A percentile compares a stretch with the other conserved stretches of the same genome.
phyloP scores from a whole-genome alignment of 345 rosid species.

The Cardiospermum halicacabum region DNA sequence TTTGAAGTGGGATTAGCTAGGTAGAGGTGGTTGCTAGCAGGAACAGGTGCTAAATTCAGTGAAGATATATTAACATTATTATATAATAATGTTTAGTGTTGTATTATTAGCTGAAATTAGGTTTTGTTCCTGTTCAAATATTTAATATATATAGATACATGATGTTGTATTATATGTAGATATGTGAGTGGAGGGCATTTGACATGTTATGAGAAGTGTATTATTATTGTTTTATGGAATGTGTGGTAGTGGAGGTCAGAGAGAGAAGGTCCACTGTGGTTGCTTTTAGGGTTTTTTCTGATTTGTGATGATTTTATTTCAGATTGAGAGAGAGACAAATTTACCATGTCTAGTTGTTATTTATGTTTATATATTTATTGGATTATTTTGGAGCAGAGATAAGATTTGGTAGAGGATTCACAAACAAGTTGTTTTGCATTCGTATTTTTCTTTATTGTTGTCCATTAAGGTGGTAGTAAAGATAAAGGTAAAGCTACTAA shows the following conservation, averaged over 20 bases:
- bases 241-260: slow-evolving; percentile 40
- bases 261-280: slow-evolving; percentile 33
- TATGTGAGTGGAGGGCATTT: slow-evolving; percentile 34
- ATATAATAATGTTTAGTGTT: slow-evolving; percentile 1
- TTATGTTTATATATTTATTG: too few species aligned
- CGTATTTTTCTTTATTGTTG: too few species aligned
- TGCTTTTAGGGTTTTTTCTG: slow-evolving; percentile 36
- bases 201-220: slow-evolving; percentile 16
- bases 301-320: too few species aligned
- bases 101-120: slow-evolving; percentile 36
- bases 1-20: slow-evolving; percentile 6
- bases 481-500: too few species aligned
- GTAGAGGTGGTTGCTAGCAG: slow-evolving; percentile 27
- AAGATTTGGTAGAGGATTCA: too few species aligned
- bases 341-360: neutral
- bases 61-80: neutral
- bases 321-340: slow-evolving; percentile 5
- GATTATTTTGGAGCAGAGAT: too few species aligned
- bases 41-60: slow-evolving; percentile 61
- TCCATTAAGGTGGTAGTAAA: too few species aligned
- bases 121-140: slow-evolving; percentile 43
- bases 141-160: too few species aligned
- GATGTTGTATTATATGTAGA: slow-evolving; percentile 18
- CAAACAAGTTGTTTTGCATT: too few species aligned
- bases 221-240: slow-evolving; percentile 17